Base-by-base conservation (phyloP, 1,284 basidiomycete genomes). In the Stygiomarasmius scandens region DNA sequence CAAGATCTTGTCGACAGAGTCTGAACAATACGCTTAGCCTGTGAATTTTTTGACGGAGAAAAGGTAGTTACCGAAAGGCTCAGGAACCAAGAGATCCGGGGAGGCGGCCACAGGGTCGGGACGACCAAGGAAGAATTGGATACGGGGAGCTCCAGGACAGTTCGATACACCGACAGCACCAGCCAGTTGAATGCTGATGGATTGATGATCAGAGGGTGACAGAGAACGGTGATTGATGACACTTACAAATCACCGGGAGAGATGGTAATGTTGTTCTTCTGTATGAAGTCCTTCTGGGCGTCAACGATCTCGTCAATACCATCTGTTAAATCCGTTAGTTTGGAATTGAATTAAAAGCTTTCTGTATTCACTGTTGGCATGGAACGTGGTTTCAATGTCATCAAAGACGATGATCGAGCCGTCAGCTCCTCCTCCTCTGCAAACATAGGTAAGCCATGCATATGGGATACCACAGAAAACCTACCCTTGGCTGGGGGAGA, bases 81-180 rank as follows among this genome's bases (percentile, higher is more conserved):
- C 73, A 16, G 77, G 75, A 29, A 80, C 66, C 45, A 75, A 61
- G 23, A 62, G 56, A 47, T 76, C 71, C 14, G 75, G 76, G 22
- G 77, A 69, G 5, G 76, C 64, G 4, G 66, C 71, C 6, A 47
- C 67, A 2, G 74, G 67, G 10, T 50, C 36, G 8, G 71, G 69
- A 29, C 74, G 67, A 54, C 77, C 77, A 38, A 76, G 47, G 57
- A 77, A 66, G 68, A 76, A 76, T 24, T 71, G 53, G 12, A 78
- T 68, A 8, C 68, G 69, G 4, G 76, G 77, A 43, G 76, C 74
- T 36, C 76, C 77, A 12, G 75, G 71, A 62, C 77, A 79, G 60
- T 77, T 78, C 58, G 45, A 49, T 19, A 55, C 54, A 36, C 74
- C 77, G 41, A 77, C 69, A 19, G 76, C 74, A 47, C 71, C 73